Base-by-base conservation (phyloP, 164 flowering plant genomes). In the Chloranthus sessilifolius region DNA sequence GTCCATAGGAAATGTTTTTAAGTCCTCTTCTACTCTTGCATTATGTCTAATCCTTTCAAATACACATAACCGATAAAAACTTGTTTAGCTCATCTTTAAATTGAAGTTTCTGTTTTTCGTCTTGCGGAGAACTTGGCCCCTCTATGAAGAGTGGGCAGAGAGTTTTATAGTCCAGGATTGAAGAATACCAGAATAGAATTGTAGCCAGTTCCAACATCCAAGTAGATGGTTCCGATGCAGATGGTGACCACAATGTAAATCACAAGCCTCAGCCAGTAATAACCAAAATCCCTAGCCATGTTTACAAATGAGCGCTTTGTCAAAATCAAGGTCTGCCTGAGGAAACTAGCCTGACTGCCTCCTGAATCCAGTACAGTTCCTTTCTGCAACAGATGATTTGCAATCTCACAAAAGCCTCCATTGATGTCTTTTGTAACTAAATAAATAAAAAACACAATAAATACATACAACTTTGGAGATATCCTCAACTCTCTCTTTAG, bases 231-330 rank as follows among this genome's bases (percentile, higher is more conserved):
- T 54, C 96, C 98, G n/a, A 91, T 85, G 74, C 95, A 85, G 49
- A 91, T 43, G 2, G 96, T 80, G 51, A 87, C 95, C 5, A 87
- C 74, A 16, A 91, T 26, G 56, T 91, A 91, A 47, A 91, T 87
- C 2, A 80, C 65, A 36, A 91, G 96, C 73, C 98, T 74, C 52
- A 91, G 70, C 98, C 98, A 91, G 74, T 91, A 91, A 58, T 91
- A 91, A 1, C 98, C 98, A 50, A 91, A 87, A 74, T 91, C 98
- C 62, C 98, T 78, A 7, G 95, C 81, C 98, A 91, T 91, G 71
- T 91, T 91, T 49, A 81, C 58, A 48, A 87, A 81, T 0, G 98
- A 91, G 12, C 98, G 91, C 58, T 73, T 85, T 4, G 96, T 85
- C 43, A 91, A 68, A n/a, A 79, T 81, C 43, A 55, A 77, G 6